Evolutionary conservation across 2,329 filamentous ascomycete species (phyloP).

Genomic region (Trichophyton verrucosum): DNA sequence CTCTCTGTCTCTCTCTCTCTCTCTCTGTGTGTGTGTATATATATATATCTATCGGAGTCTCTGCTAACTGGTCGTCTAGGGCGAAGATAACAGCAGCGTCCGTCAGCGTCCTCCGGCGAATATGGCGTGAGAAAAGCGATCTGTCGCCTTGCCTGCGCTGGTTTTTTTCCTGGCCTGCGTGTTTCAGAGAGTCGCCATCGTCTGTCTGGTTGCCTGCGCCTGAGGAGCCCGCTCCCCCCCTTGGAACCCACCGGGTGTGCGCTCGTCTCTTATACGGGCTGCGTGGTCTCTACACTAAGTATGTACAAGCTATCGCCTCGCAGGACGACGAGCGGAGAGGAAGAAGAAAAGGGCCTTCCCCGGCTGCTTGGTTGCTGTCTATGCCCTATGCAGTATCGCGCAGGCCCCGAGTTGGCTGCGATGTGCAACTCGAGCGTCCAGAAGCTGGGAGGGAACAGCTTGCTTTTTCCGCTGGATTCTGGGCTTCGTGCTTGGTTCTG

Average conservation of each 20-base stretch:
- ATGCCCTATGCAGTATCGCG: not conserved
- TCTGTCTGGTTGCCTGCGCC: not conserved
- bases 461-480: not conserved
- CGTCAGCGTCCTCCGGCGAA: too few relatives aligned
- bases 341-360: not conserved
- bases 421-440: not conserved
- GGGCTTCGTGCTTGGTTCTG: too few relatives aligned
- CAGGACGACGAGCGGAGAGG: not conserved
- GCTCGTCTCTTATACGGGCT: too few relatives aligned
- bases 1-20: too few relatives aligned
- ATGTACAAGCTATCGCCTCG: too few relatives aligned
- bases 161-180: not conserved
- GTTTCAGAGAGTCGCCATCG: not conserved
- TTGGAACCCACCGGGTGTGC: not conserved
- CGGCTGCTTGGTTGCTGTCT: not conserved
- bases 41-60: too few relatives aligned
- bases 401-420: not conserved
- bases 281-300: too few relatives aligned
- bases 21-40: too few relatives aligned
- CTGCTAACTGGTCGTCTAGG: too few relatives aligned
- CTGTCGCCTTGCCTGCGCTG: too few relatives aligned
- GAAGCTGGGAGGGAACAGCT: not conserved
- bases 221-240: not conserved
- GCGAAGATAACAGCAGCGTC: too few relatives aligned
- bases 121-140: too few relatives aligned